Evolutionary conservation across 1,139 yeast genomes (phyloP).

Genomic region (Geotrichum histeridarum): DNA sequence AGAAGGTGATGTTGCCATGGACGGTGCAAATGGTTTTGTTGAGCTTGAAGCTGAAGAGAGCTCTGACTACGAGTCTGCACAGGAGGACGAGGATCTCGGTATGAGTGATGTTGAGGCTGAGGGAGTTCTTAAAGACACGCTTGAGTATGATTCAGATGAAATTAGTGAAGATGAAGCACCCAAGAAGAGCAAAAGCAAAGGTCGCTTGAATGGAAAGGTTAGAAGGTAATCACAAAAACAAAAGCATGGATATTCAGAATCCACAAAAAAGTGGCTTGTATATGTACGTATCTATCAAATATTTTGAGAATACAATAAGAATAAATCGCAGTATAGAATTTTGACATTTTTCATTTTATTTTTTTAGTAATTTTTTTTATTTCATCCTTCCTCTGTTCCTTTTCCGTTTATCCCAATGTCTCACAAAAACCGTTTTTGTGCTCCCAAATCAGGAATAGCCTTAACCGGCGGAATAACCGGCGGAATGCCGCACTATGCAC

Average conservation of each 20-base stretch:
- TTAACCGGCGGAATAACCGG: neutral
- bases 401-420: too few relatives aligned
- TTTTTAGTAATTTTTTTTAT: conserved; percentile 5
- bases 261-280: too few relatives aligned
- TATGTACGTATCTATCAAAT: too few relatives aligned
- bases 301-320: too few relatives aligned
- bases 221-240: too few relatives aligned
- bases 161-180: neutral
- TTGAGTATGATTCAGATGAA: conserved; percentile 1
- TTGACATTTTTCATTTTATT: conserved; percentile 8
- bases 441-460: neutral
- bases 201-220: conserved; percentile 5
- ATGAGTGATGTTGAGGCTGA: conserved; percentile 16
- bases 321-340: too few relatives aligned
- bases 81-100: conserved; percentile 28
- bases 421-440: too few relatives aligned
- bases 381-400: neutral
- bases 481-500: neutral
- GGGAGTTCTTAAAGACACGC: neutral
- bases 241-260: too few relatives aligned
- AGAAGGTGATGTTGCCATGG: conserved; percentile 29
- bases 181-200: conserved; percentile 2
- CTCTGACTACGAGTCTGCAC: conserved; percentile 26
- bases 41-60: conserved; percentile 28
- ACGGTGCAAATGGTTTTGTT: conserved; percentile 29